Percentiles rank a stretch among this genome's conserved stretches.
Conservation (phyloP, 306 rosid species). For the Acacia crassicarpa region DNA sequence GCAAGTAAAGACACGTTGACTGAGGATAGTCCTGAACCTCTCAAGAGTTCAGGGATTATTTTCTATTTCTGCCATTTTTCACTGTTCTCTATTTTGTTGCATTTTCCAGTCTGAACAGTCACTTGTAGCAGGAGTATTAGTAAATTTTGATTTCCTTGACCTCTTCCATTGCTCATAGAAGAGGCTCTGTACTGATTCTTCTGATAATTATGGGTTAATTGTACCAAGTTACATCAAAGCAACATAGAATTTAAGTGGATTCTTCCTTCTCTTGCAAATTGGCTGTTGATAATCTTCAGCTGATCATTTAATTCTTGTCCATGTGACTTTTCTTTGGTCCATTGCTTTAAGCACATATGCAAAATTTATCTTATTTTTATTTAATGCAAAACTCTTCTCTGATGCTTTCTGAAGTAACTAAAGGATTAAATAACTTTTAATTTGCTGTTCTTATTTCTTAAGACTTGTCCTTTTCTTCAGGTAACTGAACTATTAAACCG, state of each 20-base stretch:
- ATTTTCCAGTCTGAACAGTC: neutral
- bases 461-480: conserved; percentile 40
- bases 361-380: neutral
- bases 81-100: neutral
- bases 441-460: conserved; percentile 14
- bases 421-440: conserved; percentile 4
- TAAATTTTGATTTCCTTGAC: neutral
- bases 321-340: neutral
- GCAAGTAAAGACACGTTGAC: neutral
- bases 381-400: conserved; percentile 6
- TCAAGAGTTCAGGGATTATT: neutral
- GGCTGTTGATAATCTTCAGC: conserved; percentile 7
- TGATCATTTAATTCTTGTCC: neutral
- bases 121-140: neutral
- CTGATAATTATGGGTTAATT: neutral
- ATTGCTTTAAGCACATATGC: conserved; percentile 4
- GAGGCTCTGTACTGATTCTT: neutral
- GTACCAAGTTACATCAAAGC: neutral
- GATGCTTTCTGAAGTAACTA: conserved; percentile 17
- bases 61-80: neutral
- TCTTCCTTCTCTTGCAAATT: conserved; percentile 2
- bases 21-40: neutral
- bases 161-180: neutral
- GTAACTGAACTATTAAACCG: conserved; percentile 69
- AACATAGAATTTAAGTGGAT: neutral